Conservation (phyloP, 305 asterid species). For the Fraxinus floribunda region DNA sequence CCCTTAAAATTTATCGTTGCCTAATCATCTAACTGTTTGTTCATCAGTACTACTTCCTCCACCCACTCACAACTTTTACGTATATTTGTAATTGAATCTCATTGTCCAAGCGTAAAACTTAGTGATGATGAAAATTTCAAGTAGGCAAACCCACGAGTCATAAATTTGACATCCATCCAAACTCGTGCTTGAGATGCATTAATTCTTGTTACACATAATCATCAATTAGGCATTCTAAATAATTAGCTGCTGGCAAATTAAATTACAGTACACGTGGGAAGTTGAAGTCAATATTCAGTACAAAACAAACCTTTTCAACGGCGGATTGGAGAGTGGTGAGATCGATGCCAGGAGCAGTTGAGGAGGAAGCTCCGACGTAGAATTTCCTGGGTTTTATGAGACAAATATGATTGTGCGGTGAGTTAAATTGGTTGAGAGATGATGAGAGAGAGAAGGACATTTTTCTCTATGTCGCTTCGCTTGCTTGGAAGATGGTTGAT, state of each 20-base stretch:
- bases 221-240: not conserved
- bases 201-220: not conserved
- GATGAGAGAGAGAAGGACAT: slow-evolving; percentile 51
- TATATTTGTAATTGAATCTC: not conserved
- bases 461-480: slow-evolving; percentile 6
- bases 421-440: slow-evolving; percentile 29
- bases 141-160: not conserved
- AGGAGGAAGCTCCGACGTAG: slow-evolving; percentile 49
- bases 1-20: not conserved
- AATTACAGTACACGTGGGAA: not conserved
- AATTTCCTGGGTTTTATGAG: slow-evolving; percentile 20
- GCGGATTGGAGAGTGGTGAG: slow-evolving; percentile 58
- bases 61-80: not conserved
- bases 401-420: slow-evolving; percentile 3
- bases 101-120: not conserved
- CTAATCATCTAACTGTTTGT: not conserved
- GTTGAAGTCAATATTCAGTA: not conserved
- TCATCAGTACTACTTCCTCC: not conserved
- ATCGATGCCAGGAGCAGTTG: slow-evolving; percentile 70
- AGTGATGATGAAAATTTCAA: not conserved
- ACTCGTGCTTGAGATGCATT: not conserved
- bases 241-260: not conserved
- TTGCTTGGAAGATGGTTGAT: slow-evolving; percentile 16
- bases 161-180: not conserved
- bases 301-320: slow-evolving; percentile 51